A percentile compares a stretch with the other conserved stretches of the same genome.
phyloP scores from a whole-genome alignment of 768 basidiomycete genomes.

The Suillus paluster region DNA sequence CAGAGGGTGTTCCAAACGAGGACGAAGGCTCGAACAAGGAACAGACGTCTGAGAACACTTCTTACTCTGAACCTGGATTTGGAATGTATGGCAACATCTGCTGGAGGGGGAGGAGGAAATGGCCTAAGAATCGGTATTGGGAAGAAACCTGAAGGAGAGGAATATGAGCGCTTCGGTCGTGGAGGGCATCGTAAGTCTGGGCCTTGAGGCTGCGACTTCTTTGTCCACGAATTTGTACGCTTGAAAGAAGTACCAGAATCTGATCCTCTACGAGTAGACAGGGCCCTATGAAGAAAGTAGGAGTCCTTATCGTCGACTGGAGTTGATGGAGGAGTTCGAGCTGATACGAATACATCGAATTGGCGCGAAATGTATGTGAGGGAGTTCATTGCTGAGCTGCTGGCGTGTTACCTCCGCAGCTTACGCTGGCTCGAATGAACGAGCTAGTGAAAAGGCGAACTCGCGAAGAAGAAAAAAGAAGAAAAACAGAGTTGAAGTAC shows the following conservation, averaged over 20 bases:
- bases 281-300: conserved; percentile 31
- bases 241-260: conserved; percentile 38
- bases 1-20: conserved; percentile 72
- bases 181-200: conserved; percentile 23
- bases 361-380: conserved; percentile 81
- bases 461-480: neutral
- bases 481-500: neutral
- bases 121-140: conserved; percentile 36
- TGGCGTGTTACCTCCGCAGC: conserved; percentile 3
- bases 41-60: conserved; percentile 58
- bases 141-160: conserved; percentile 59
- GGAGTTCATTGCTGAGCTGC: conserved; percentile 65
- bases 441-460: conserved; percentile 1
- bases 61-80: conserved; percentile 43
- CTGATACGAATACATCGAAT: conserved; percentile 73
- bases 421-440: conserved; percentile 9
- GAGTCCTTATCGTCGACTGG: conserved; percentile 45
- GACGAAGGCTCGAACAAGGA: conserved; percentile 72
- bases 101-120: conserved; percentile 31
- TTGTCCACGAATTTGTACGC: conserved; percentile 61
- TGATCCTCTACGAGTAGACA: conserved; percentile 30
- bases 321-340: conserved; percentile 62
- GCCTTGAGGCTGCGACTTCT: conserved; percentile 49
- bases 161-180: conserved; percentile 61
- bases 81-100: conserved; percentile 39